These are phyloP conservation scores for Ceratocystis colombiana DNA, from an alignment of 2,329 filamentous ascomycete genomes.

Conservation along the genomic window DNA sequence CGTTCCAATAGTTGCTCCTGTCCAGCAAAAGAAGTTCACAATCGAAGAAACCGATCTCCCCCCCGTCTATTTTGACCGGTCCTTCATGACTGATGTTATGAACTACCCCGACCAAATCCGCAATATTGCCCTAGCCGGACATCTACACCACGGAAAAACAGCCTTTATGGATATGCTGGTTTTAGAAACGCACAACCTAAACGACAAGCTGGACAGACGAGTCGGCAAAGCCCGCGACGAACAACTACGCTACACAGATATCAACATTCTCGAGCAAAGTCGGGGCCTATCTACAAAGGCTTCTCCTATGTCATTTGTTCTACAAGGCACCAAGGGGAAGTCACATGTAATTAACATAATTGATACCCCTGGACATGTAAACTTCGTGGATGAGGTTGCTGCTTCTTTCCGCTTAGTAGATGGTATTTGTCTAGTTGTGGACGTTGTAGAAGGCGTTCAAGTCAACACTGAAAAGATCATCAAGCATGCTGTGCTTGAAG, in stretches of 20 bases:
- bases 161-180: conserved; percentile 98
- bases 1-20: conserved; percentile 84
- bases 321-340: conserved; percentile 82
- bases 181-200: conserved; percentile 83
- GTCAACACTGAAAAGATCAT: conserved; percentile 95
- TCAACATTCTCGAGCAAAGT: conserved; percentile 79
- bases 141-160: conserved; percentile 95
- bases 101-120: conserved; percentile 90
- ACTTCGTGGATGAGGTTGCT: conserved; percentile 96
- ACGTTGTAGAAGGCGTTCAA: conserved; percentile 98
- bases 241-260: conserved; percentile 88
- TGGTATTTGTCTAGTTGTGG: conserved; percentile 84
- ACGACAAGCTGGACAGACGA: conserved; percentile 66
- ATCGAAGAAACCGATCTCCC: conserved; percentile 87
- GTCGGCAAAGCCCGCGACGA: conserved; percentile 75
- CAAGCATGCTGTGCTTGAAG: conserved; percentile 84
- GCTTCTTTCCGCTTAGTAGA: conserved; percentile 78
- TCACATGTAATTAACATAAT: conserved; percentile 91
- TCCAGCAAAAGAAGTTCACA: conserved; percentile 92
- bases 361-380: conserved; percentile 94
- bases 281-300: conserved; percentile 86
- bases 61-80: conserved; percentile 73
- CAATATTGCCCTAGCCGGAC: conserved; percentile 83
- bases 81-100: conserved; percentile 92
- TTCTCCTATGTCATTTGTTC: conserved; percentile 84